Conservation (phyloP, 768 basidiomycete genomes). For the Termitomyces sp. region DNA sequence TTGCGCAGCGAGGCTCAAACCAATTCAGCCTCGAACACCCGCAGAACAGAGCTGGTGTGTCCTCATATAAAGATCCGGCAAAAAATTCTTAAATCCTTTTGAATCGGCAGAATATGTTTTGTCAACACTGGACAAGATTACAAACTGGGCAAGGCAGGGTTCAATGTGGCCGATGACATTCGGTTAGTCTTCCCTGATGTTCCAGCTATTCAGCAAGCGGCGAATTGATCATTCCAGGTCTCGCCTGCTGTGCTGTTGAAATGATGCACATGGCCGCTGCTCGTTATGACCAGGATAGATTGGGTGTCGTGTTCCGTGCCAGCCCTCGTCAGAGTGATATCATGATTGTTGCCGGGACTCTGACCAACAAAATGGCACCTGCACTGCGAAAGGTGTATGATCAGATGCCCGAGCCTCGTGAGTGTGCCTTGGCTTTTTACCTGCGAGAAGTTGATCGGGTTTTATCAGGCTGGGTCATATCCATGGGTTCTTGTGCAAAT, state of each 20-base stretch:
- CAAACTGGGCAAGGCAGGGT: conserved; percentile 96
- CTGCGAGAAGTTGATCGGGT: neutral
- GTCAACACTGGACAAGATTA: conserved; percentile 92
- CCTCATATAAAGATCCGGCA: neutral
- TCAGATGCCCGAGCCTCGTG: conserved; percentile 97
- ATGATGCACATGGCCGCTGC: conserved; percentile 99
- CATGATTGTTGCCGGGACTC: conserved; percentile 98
- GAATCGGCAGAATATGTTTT: conserved; percentile 79
- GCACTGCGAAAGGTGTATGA: conserved; percentile 95
- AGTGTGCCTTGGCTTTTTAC: conserved; percentile 20
- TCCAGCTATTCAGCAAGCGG: neutral
- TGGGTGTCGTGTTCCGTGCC: conserved; percentile 98
- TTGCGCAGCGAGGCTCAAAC: conserved; percentile 77
- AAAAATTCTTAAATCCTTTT: neutral
- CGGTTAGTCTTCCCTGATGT: conserved; percentile 33
- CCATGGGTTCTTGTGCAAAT: conserved; percentile 99
- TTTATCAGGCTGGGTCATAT: conserved; percentile 87
- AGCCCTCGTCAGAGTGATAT: conserved; percentile 95
- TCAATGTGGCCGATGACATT: conserved; percentile 99
- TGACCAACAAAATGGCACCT: conserved; percentile 99
- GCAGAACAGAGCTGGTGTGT: conserved; percentile 80
- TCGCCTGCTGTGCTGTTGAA: conserved; percentile 99
- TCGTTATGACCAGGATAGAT: conserved; percentile 95
- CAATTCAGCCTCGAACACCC: conserved; percentile 86
- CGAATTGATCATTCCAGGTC: conserved; percentile 41